Evolutionary conservation across 129 eudicot species (phyloP).

Genomic region (Arctium minus): DNA sequence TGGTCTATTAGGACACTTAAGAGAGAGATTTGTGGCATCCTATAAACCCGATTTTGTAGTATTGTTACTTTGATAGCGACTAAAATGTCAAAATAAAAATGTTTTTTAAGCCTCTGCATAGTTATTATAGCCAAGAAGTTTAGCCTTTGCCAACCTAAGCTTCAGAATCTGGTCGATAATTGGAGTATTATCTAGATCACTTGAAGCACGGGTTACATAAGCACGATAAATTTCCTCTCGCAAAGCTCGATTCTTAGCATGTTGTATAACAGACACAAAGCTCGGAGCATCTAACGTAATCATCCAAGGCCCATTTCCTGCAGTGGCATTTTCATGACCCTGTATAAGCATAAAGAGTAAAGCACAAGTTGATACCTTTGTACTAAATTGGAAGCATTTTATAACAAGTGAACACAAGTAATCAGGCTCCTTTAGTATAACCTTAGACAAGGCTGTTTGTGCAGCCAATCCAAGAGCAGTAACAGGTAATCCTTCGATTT

Average conservation of each 20-base stretch:
- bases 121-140: conserved; percentile 93
- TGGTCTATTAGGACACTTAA: background rate
- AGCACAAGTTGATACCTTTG: background rate
- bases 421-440: background rate
- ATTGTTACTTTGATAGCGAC: background rate
- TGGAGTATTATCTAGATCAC: conserved; percentile 81
- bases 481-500: conserved; percentile 85
- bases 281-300: conserved; percentile 96
- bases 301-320: conserved; percentile 92
- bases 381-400: background rate
- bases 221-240: conserved; percentile 92
- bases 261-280: conserved; percentile 87
- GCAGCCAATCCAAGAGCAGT: conserved; percentile 86
- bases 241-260: conserved; percentile 73
- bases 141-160: conserved; percentile 89
- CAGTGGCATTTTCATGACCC: conserved; percentile 96
- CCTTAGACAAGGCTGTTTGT: conserved; percentile 86
- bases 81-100: background rate
- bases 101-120: conserved; percentile 71
- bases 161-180: conserved; percentile 77
- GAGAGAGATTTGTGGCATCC: background rate
- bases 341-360: conserved; percentile 19
- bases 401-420: background rate
- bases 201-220: conserved; percentile 83
- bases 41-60: background rate